Conservation (phyloP, 306 rosid genomes). For the Inga laurina region DNA sequence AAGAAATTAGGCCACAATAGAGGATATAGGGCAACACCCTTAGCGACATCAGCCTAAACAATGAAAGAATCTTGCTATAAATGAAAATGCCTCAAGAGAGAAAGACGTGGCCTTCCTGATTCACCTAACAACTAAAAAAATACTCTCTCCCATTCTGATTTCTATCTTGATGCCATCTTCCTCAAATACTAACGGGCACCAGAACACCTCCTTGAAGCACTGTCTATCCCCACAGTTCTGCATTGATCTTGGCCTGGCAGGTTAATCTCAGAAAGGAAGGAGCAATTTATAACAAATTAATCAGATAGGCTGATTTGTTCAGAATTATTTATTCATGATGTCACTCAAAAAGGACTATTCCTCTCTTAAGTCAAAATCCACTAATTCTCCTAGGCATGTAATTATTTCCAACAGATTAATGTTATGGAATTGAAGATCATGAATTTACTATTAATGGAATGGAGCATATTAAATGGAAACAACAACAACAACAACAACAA, state of each 20-base stretch:
- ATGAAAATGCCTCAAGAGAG: background rate
- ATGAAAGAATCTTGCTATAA: background rate
- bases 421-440: background rate
- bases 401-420: background rate
- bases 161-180: background rate
- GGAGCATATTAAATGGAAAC: background rate
- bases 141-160: background rate
- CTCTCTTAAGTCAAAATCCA: background rate
- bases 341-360: background rate
- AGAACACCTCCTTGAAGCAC: background rate
- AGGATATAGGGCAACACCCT: background rate
- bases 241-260: background rate
- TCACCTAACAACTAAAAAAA: background rate
- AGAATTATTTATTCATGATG: background rate
- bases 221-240: background rate
- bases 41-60: background rate
- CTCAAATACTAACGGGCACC: background rate
- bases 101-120: background rate
- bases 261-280: background rate
- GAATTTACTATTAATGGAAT: background rate
- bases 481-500: too few species aligned
- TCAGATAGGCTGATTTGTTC: background rate
- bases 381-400: background rate
- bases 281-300: conserved; percentile 6
- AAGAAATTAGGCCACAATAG: background rate